These are phyloP conservation scores for Auriscalpium microsporum DNA, from an alignment of 768 basidiomycete species.

Conservation along the genomic window DNA sequence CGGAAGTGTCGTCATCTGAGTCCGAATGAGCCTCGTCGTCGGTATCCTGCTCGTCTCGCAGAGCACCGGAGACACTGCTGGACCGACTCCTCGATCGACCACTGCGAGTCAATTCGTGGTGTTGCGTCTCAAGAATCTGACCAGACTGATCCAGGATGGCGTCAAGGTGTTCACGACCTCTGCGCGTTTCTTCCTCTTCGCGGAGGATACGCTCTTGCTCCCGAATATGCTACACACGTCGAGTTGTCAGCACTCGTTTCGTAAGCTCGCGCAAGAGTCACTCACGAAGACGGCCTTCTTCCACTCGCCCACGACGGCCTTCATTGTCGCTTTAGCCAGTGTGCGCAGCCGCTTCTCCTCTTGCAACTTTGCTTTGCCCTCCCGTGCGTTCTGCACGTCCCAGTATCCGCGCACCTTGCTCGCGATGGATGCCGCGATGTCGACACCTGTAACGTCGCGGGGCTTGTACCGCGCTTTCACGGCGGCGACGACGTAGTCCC, in stretches of 20 bases:
- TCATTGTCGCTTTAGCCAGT: constrained; percentile 65
- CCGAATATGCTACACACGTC: constrained; percentile 51
- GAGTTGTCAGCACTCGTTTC: not conserved
- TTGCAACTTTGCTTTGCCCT: constrained; percentile 45
- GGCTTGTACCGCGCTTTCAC: constrained; percentile 25
- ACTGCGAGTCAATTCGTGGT: constrained; percentile 51
- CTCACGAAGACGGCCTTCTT: constrained; percentile 78
- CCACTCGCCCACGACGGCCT: constrained; percentile 73
- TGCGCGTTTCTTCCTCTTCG: constrained; percentile 70
- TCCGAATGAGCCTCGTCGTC: not conserved
- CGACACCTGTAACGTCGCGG: constrained; percentile 28
- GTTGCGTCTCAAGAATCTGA: constrained; percentile 77
- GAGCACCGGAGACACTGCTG: constrained; percentile 27
- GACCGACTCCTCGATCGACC: constrained; percentile 50
- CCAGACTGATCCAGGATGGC: constrained; percentile 87
- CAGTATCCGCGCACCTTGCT: constrained; percentile 65
- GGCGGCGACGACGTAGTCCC: constrained; percentile 52
- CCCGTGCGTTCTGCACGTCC: constrained; percentile 55
- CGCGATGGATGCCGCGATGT: constrained; percentile 48
- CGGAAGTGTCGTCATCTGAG: too few species aligned
- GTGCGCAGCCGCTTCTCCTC: constrained; percentile 61
- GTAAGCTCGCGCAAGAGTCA: constrained; percentile 6
- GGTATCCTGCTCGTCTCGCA: constrained; percentile 10
- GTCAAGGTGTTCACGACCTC: constrained; percentile 81
- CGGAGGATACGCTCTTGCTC: constrained; percentile 53